Evolutionary conservation across 2,329 filamentous ascomycete genomes (phyloP), one percentile per base, ranked within the genome.

Genomic region (Monilinia polystroma): DNA sequence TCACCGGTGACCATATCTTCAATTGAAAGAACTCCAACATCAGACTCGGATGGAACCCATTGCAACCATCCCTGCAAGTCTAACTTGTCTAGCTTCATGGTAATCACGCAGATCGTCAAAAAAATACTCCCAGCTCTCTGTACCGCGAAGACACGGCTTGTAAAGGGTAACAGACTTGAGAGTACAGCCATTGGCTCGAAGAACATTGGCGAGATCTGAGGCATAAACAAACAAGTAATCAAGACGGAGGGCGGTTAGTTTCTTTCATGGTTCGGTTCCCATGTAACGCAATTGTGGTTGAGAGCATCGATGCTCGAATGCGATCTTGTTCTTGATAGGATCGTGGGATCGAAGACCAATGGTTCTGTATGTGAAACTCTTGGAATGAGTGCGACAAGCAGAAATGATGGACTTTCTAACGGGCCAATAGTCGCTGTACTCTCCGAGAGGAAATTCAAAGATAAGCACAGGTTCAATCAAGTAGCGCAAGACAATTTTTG

Each of bases 71-170:
- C 26, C 18, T 14, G 4, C 0, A 49, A 2, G 4, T 11, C 7
- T 4, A 23, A 47, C 10, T 14, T 59, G 2, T n/a, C 5, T 10
- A 47, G 26, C 20, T 47, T n/a, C 3, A 59, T 32, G 11, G 20
- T 32, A 59, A 1, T 43, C 18, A 14, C 18, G 18, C 11, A 47
- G 8, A 18, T 2, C n/a, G 6, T n/a, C 0, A 11, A 59, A 35
- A 3, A 16, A 16, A 7, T 16, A 1, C 1, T 1, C 1, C 18
- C 18, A 49, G 6, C 1, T 11, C 8, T n/a, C 2, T 3, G 12
- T 10, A 18, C 18, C 6, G 26, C 5, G 4, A 4, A 59, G 56
- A 14, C 12, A 1, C 8, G 18, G 5, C 11, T n/a, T 7, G 18
- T n/a, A 12, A 5, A 59, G 26, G 3, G 26, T 20, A 7, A n/a